A percentile compares a stretch with the other conserved stretches of the same genome.
These are phyloP conservation scores for Psidium friedrichsthalianum DNA, from an alignment of 345 rosid species.

Conservation along the genomic window DNA sequence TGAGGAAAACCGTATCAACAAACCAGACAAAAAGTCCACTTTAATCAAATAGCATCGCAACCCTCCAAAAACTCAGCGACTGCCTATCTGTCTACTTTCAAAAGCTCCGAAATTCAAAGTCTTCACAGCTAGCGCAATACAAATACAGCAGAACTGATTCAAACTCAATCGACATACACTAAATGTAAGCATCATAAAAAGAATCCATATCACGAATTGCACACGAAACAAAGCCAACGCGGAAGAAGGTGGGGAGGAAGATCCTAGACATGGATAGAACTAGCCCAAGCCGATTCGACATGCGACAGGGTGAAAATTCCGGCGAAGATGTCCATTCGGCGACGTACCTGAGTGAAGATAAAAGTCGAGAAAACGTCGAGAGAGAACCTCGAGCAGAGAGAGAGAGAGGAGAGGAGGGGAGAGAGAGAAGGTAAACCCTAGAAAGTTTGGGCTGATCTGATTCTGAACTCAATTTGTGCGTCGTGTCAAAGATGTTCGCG, in stretches of 20 bases:
- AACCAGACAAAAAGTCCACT: not conserved
- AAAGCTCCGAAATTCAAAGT: not conserved
- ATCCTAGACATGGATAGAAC: not conserved
- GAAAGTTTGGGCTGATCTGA: not conserved
- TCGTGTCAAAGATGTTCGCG: not conserved
- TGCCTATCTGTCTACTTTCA: not conserved
- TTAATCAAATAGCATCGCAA: not conserved
- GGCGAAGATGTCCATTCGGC: not conserved
- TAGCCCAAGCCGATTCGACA: not conserved
- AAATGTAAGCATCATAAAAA: not conserved
- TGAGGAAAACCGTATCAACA: not conserved
- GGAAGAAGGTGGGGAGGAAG: not conserved
- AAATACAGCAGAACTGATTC: not conserved
- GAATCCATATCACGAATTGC: not conserved
- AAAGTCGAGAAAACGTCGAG: not conserved
- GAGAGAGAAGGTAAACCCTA: not conserved
- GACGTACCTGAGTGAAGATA: not conserved
- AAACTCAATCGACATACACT: not conserved
- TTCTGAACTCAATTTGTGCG: not conserved
- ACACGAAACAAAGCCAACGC: not conserved
- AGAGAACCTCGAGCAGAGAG: not conserved
- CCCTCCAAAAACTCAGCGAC: not conserved
- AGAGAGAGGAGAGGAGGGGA: not conserved
- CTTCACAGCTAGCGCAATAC: not conserved
- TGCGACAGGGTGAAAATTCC: not conserved